phyloP scores from a whole-genome alignment of 805 yeast species.

The Teunomyces aglyptinius region DNA sequence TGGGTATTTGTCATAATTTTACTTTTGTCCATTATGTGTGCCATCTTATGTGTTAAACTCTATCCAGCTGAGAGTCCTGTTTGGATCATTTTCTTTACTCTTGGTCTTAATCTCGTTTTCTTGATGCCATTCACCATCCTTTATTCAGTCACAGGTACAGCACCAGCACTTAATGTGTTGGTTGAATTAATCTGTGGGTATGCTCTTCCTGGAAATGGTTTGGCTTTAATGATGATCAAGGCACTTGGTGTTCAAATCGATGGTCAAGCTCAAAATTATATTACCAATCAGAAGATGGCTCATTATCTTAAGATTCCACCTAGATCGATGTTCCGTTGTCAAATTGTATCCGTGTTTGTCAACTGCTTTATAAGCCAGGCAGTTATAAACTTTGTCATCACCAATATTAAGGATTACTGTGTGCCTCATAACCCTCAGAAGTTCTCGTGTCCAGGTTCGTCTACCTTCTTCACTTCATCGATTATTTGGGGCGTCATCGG shows the following conservation, averaged over 20 bases:
- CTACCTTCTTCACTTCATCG: constrained; percentile 50
- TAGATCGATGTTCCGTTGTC: constrained; percentile 49
- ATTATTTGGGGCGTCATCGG: constrained; percentile 62
- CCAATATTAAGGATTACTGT: constrained; percentile 19
- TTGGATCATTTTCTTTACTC: constrained; percentile 36
- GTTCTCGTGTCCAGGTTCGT: constrained; percentile 30
- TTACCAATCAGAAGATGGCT: constrained; percentile 58
- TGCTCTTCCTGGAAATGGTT: constrained; percentile 37
- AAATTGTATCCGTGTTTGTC: constrained; percentile 21
- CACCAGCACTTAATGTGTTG: constrained; percentile 34
- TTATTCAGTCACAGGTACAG: constrained; percentile 30
- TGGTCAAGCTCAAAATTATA: constrained; percentile 54
- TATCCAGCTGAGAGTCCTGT: constrained; percentile 37
- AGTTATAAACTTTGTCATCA: constrained; percentile 19
- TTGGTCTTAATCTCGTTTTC: constrained; percentile 31
- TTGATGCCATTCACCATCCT: constrained; percentile 31
- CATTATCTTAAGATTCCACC: constrained; percentile 71
- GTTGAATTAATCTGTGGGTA: constrained; percentile 38
- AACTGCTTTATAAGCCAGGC: constrained; percentile 22
- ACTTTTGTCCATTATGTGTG: constrained; percentile 27
- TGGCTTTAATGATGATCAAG: constrained; percentile 49
- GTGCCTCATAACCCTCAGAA: constrained; percentile 18
- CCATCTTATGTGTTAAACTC: constrained; percentile 29
- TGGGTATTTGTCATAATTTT: constrained; percentile 27
- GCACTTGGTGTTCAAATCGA: constrained; percentile 57